Base-by-base conservation (phyloP, 108 stramenopile genomes). In the Cyclotella choctawhatcheeana region DNA sequence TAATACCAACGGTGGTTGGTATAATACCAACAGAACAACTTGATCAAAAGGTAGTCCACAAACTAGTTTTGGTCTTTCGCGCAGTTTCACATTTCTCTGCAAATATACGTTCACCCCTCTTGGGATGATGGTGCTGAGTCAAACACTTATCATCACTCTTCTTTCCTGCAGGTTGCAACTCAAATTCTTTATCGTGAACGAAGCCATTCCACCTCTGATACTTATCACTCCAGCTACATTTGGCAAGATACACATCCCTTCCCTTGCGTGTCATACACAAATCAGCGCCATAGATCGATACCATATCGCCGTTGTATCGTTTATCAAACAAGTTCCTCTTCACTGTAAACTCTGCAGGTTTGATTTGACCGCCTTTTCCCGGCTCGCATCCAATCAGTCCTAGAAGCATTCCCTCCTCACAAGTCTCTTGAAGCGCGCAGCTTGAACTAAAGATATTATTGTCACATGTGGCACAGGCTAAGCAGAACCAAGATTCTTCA, bases 121-220 rank as follows among this genome's bases (percentile, higher is more conserved):
- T 59, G 2, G 78, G 78, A 52, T 79, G 78, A 55, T 79, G 78
- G 31, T 79, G 78, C 14, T 79, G 58, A 6, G 71, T 72, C 30
- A 79, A 47, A 31, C 78, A 79, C 26, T 31, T 52, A 0, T 60
- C 50, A 5, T 22, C 37, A 20, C 33, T 13, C 1, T 67, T 79
- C 17, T 10, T 71, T 14, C 30, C 13, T 30, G 37, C 45, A 20
- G 74, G 74, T 6, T 61, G 66, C 34, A 79, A 64, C 34, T 79
- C 78, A 63, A 79, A 64, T 45, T 60, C 66, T 51, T 33, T 40
- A 30, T 58, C 48, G 21, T 63, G 54, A 52, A 27, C 34, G 21
- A 65, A 50, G 0, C 69, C 76, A n/a, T 53, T 40, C 63, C 68
- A 65, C 33, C 61, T 53, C 25, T 59, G 69, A n/a, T 26, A 13